A percentile compares a stretch with the other conserved stretches of the same genome.
phyloP scores from a whole-genome alignment of 2,329 filamentous ascomycete species.

The Aspergillus felis region DNA sequence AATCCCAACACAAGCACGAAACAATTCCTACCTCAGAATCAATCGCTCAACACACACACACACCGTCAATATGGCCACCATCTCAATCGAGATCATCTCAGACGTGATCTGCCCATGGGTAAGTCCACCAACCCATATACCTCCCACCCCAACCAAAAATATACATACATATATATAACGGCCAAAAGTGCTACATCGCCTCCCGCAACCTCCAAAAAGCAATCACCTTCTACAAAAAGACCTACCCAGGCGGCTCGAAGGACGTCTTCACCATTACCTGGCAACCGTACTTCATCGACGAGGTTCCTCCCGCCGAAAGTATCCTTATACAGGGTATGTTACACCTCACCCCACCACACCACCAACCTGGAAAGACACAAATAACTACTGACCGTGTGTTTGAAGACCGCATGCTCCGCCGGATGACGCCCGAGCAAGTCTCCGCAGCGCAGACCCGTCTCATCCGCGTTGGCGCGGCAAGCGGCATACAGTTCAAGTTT shows the following conservation, averaged over 20 bases:
- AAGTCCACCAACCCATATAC: background rate
- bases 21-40: too few species aligned
- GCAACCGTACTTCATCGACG: conserved; percentile 14
- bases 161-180: background rate
- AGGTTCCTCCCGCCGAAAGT: conserved; percentile 11
- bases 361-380: too few species aligned
- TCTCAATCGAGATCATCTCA: background rate
- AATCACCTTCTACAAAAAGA: conserved; percentile 13
- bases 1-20: background rate
- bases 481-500: conserved; percentile 16
- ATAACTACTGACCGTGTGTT: too few species aligned
- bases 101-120: background rate
- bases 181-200: conserved; percentile 12
- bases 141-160: too few species aligned
- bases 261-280: conserved; percentile 9
- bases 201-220: conserved; percentile 11
- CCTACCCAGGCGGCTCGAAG: conserved; percentile 12
- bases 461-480: conserved; percentile 7
- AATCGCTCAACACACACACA: background rate
- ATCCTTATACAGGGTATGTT: conserved; percentile 10
- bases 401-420: conserved; percentile 20
- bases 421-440: conserved; percentile 12
- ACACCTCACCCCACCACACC: too few species aligned
- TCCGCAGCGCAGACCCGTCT: conserved; percentile 13
- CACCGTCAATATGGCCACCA: background rate